Evolutionary conservation across 208 protist genomes (phyloP).

Genomic region (Endotrypanum monterogeii): DNA sequence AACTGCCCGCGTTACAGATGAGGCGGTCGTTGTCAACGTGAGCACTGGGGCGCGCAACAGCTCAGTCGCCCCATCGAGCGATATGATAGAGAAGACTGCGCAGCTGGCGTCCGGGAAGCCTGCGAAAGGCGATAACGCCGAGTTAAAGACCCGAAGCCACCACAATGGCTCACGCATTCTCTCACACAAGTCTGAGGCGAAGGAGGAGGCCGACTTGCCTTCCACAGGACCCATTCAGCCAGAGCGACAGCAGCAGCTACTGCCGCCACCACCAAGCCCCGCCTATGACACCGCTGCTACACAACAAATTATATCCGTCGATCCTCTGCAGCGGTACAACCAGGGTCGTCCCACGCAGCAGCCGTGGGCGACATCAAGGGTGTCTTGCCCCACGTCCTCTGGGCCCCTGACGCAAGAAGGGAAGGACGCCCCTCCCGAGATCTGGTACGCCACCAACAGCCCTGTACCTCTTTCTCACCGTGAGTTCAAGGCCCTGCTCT

Average conservation of each 20-base stretch:
- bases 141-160: constrained; percentile 25
- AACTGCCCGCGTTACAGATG: not conserved
- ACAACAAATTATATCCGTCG: constrained; percentile 17
- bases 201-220: not conserved
- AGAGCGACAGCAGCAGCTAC: constrained; percentile 7
- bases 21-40: not conserved
- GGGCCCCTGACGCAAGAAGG: not conserved
- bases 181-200: not conserved
- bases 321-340: constrained; percentile 17
- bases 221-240: not conserved
- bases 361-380: constrained; percentile 25
- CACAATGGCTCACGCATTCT: constrained; percentile 11
- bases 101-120: not conserved
- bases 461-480: constrained; percentile 23
- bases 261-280: constrained; percentile 25
- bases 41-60: not conserved
- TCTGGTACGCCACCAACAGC: constrained; percentile 31
- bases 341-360: constrained; percentile 2
- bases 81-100: not conserved
- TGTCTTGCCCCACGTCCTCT: constrained; percentile 8
- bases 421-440: constrained; percentile 19
- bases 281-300: constrained; percentile 3
- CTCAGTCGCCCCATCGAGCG: not conserved
- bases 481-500: constrained; percentile 77
- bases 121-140: not conserved